phyloP scores from a whole-genome alignment of 768 basidiomycete species.

The Harrya chromipes region DNA sequence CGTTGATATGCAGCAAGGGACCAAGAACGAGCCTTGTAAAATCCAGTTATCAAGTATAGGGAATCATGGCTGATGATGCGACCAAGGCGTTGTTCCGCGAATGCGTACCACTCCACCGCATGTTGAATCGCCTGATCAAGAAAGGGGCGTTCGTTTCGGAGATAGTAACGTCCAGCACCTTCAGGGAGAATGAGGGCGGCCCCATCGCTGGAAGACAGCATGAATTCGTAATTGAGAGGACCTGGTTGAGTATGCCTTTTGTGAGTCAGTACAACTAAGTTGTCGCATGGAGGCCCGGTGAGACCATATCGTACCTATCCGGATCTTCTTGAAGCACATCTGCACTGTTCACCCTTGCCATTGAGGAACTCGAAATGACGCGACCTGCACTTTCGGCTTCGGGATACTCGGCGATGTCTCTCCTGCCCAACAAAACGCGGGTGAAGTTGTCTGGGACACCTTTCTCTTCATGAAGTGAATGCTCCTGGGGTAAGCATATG shows the following conservation, averaged over 20 bases:
- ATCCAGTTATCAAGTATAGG: constrained; percentile 16
- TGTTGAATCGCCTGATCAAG: constrained; percentile 19
- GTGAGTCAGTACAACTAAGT: too few species aligned
- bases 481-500: constrained; percentile 28
- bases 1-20: constrained; percentile 24
- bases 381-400: constrained; percentile 7
- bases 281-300: too few species aligned
- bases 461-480: constrained; percentile 9
- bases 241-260: too few species aligned
- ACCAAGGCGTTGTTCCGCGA: constrained; percentile 17
- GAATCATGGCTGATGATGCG: constrained; percentile 19
- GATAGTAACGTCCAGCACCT: constrained; percentile 22
- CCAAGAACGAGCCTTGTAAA: constrained; percentile 21
- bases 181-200: constrained; percentile 31
- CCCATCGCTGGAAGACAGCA: constrained; percentile 18
- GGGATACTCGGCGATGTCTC: constrained; percentile 8
- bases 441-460: constrained; percentile 26
- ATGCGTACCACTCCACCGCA: constrained; percentile 27
- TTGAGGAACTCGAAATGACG: constrained; percentile 8
- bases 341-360: constrained; percentile 1
- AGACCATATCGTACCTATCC: too few species aligned
- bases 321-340: not conserved
- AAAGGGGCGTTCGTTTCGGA: constrained; percentile 20
- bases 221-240: not conserved
- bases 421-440: constrained; percentile 13